Percentiles rank a stretch among this genome's conserved stretches.
These are phyloP conservation scores for Solanum paucissectum DNA, from an alignment of 257 asterid species.

Conservation along the genomic window DNA sequence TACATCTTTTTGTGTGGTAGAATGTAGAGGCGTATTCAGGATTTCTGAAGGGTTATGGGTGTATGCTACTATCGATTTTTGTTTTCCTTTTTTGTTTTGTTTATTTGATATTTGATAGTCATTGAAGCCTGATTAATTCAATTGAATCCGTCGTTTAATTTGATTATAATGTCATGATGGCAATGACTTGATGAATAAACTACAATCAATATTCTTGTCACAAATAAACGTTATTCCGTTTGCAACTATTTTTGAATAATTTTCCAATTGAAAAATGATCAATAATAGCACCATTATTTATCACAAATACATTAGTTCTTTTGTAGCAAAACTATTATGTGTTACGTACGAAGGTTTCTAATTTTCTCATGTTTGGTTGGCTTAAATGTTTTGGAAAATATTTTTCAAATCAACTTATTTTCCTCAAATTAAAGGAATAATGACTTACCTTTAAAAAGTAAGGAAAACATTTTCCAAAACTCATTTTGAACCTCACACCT, in stretches of 20 bases:
- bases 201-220: background rate
- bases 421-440: background rate
- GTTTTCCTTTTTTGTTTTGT: background rate
- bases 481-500: background rate
- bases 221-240: background rate
- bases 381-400: background rate
- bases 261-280: background rate
- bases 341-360: too few relatives aligned
- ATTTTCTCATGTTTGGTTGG: background rate
- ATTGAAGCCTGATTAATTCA: background rate
- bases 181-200: background rate
- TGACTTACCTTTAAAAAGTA: background rate
- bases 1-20: background rate
- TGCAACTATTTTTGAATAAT: background rate
- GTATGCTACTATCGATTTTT: background rate
- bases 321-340: background rate
- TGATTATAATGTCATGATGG: background rate
- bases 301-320: background rate
- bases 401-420: background rate
- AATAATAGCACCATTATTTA: too few relatives aligned
- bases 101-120: background rate
- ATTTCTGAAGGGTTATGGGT: background rate
- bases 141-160: background rate
- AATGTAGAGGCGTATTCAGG: background rate
- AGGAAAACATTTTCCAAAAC: background rate